Percentiles rank a stretch among this genome's conserved stretches.
These are phyloP conservation scores for Russula olivacea DNA, from an alignment of 768 basidiomycete species.

Conservation along the genomic window DNA sequence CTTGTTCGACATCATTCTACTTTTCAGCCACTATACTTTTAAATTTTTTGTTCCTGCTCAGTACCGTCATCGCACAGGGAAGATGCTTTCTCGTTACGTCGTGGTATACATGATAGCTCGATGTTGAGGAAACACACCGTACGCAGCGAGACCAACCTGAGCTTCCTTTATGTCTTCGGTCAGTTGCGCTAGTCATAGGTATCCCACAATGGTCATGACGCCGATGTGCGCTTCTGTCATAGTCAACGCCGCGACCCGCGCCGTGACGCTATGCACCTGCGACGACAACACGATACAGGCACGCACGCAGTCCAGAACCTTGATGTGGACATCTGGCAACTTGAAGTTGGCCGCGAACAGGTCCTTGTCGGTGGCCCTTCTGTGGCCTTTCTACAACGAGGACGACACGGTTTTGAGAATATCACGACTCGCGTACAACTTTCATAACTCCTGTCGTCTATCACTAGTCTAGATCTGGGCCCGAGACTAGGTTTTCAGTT, in stretches of 20 bases:
- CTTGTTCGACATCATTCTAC: not conserved
- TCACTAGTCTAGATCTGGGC: no score
- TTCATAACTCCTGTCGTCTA: no score
- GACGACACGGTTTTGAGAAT: conserved; percentile 39
- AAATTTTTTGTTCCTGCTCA: not conserved
- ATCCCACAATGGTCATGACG: no score
- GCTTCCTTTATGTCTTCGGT: not conserved
- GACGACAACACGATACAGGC: no score
- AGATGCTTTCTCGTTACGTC: not conserved
- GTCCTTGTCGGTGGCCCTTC: conserved; percentile 32
- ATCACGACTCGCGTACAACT: conserved; percentile 31
- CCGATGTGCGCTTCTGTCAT: no score
- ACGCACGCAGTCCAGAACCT: conserved; percentile 28
- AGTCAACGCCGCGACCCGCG: no score
- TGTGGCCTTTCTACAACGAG: conserved; percentile 40
- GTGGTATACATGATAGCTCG: not conserved
- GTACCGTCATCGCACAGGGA: not conserved
- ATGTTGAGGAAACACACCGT: not conserved
- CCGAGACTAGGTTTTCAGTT: no score
- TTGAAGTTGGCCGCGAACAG: conserved; percentile 32
- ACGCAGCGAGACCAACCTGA: not conserved
- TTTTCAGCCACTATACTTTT: not conserved
- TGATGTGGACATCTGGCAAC: conserved; percentile 30
- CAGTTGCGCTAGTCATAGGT: no score
- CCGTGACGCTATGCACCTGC: no score